These are phyloP conservation scores for Musa balbisiana DNA, from an alignment of 202 grass and related monocot species.

Conservation along the genomic window DNA sequence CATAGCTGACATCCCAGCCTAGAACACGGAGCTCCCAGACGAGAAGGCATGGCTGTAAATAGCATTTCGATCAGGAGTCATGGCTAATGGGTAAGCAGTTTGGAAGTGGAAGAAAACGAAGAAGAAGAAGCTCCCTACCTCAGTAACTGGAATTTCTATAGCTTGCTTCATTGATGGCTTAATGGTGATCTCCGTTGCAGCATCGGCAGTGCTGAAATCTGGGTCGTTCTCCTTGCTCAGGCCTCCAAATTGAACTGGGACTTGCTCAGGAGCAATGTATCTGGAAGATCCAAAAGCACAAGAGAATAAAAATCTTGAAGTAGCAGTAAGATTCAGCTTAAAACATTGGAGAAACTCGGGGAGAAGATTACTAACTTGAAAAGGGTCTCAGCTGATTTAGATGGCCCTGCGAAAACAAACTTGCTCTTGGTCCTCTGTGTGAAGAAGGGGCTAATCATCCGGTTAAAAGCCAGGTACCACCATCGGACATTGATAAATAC, in stretches of 20 bases:
- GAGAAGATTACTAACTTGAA: constrained; percentile 44
- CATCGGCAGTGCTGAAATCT: constrained; percentile 69
- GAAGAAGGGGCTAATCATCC: constrained; percentile 94
- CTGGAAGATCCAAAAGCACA: constrained; percentile 25
- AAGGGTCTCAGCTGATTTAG: constrained; percentile 78
- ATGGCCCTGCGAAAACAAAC: constrained; percentile 78
- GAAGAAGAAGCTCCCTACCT: constrained; percentile 28
- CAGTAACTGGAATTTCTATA: constrained; percentile 58
- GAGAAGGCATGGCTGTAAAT: constrained; percentile 48
- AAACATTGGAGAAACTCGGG: background rate
- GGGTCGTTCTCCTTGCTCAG: constrained; percentile 76
- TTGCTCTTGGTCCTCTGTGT: constrained; percentile 98
- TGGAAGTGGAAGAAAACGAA: background rate
- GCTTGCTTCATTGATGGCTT: constrained; percentile 67
- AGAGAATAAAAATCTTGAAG: background rate
- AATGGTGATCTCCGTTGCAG: constrained; percentile 54
- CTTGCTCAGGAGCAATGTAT: constrained; percentile 86
- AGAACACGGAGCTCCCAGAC: constrained; percentile 89
- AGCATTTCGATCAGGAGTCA: background rate
- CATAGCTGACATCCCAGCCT: constrained; percentile 69
- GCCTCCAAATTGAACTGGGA: constrained; percentile 90
- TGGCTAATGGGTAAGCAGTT: background rate
- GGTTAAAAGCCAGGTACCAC: constrained; percentile 95
- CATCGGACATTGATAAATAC: constrained; percentile 99
- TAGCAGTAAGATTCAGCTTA: background rate